Evolutionary conservation across 2,329 filamentous ascomycete species (phyloP), one percentile per base, ranked within the genome.

Genomic region (Neonectria coccinea): DNA sequence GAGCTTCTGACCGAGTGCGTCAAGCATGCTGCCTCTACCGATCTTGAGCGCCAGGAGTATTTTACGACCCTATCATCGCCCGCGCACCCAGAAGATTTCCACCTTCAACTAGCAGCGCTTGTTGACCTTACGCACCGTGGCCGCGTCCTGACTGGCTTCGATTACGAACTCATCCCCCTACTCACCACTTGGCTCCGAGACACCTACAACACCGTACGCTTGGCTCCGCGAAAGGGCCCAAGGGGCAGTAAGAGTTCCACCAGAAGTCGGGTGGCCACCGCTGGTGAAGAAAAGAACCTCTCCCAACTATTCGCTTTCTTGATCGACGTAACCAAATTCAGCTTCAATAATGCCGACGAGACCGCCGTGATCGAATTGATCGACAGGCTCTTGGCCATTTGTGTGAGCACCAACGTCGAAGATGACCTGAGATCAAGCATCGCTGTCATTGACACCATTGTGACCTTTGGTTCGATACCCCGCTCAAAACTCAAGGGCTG

Each of bases 241-340:
- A 79, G 75, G 47, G 78, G 67, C 67, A 80, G 75, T 67, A 82
- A 76, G 66, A 71, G 70, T 44, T 72, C 78, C 8, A 65, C 67
- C 79, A 85, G 74, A 77, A 73, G 64, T 36, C 76, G 73, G 67
- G 74, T 77, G 8, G 76, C 79, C 22, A 75, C 75, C 5, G 79
- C 80, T 3, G 83, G 80, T 29, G 88, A 90, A 72, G 89, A 91
- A 65, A 84, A 85, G 68, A 89, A 88, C 71, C 81, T 94, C 57
- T 80, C 85, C 2, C 84, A 86, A 52, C 78, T 93, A 2, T 93
- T 93, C 73, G 78, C 81, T 12, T 91, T 89, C 68, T 83, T 91
- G 58, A 84, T 86, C 62, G 88, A 92, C 66, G 83, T 92, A 58
- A 88, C 92, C 79, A 93, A 92, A 74, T 94, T 92, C 81, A 92